Evolutionary conservation across 495 filamentous ascomycete genomes (phyloP).

Genomic region (Aspergillus panamensis): DNA sequence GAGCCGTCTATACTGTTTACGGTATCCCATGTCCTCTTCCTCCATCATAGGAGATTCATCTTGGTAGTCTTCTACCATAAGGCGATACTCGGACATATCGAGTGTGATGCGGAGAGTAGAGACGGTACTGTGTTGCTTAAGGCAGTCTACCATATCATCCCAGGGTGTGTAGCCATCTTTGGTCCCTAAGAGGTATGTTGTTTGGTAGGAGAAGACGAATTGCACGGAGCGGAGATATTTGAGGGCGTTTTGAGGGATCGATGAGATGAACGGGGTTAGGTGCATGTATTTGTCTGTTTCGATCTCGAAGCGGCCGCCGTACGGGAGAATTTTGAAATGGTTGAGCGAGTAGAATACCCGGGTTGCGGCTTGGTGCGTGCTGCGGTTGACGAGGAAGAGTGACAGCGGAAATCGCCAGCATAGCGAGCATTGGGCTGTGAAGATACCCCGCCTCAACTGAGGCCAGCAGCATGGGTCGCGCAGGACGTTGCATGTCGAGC

Average conservation of each 20-base stretch:
- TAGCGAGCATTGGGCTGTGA: background rate
- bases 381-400: background rate
- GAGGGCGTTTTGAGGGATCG: background rate
- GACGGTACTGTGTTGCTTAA: background rate
- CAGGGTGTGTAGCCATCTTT: background rate
- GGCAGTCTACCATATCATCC: background rate
- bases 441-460: no score
- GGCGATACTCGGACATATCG: background rate
- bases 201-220: background rate
- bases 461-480: background rate
- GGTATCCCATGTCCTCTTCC: background rate
- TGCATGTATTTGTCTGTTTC: background rate
- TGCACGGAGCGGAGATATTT: background rate
- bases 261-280: background rate
- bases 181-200: background rate
- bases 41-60: background rate
- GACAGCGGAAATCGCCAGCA: background rate
- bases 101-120: background rate
- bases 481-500: background rate
- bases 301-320: background rate
- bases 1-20: background rate
- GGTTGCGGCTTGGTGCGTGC: background rate
- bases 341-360: slow-evolving; percentile 2
- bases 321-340: background rate
- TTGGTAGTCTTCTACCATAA: background rate